A percentile compares a stretch with the other conserved stretches of the same genome.
phyloP scores from a whole-genome alignment of 192 early-diverging fungal genomes.

The Physocladia obscura region DNA sequence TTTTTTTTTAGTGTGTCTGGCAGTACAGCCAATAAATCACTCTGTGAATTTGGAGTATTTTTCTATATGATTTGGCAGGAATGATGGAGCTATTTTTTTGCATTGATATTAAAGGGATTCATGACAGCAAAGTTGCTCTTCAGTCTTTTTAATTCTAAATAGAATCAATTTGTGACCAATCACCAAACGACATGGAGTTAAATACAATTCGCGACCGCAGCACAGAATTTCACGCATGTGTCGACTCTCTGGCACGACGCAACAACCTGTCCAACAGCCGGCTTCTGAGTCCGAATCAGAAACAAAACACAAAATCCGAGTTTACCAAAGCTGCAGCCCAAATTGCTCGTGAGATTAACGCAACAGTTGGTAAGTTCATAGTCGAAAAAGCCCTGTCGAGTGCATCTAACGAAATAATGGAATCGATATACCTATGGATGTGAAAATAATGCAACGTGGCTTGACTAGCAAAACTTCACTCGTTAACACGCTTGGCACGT shows the following conservation, averaged over 20 bases:
- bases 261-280: constrained; percentile 23
- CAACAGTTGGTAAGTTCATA: constrained; percentile 53
- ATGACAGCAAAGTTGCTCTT: background rate
- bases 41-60: background rate
- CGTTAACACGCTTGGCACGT: constrained; percentile 89
- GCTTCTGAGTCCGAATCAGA: constrained; percentile 32
- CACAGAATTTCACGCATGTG: constrained; percentile 79
- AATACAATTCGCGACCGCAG: constrained; percentile 69
- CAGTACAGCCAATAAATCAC: constrained; percentile 38
- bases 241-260: constrained; percentile 67
- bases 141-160: no score
- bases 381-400: background rate
- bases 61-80: background rate
- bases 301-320: constrained; percentile 60
- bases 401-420: no score
- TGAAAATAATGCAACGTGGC: background rate
- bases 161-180: no score
- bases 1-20: constrained; percentile 38
- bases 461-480: constrained; percentile 66
- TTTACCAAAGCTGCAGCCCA: constrained; percentile 79
- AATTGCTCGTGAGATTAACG: constrained; percentile 86
- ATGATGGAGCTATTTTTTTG: background rate
- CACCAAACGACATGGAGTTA: no score
- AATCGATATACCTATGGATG: no score
- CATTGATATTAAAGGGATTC: background rate